Evolutionary conservation across 148 eudicot genomes (phyloP).

Genomic region (Cornus florida): DNA sequence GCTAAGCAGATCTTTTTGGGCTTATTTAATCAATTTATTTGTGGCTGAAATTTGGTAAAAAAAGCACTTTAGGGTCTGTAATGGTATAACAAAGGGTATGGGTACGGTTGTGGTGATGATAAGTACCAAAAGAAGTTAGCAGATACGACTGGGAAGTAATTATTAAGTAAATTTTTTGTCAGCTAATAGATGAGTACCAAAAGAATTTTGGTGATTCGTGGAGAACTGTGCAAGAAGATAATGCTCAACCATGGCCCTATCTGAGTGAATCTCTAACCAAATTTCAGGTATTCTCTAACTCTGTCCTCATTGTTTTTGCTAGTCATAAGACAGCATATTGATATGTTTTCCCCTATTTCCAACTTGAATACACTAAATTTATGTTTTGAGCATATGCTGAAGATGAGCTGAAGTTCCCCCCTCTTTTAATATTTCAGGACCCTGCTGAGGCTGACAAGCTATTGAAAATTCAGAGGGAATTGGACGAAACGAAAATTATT

Average conservation of each 20-base stretch:
- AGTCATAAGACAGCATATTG: not conserved
- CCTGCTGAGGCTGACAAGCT: slow-evolving; percentile 99
- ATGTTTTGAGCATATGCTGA: not conserved
- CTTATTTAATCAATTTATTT: too few species aligned
- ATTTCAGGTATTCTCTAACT: slow-evolving; percentile 56
- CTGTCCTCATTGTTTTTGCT: not conserved
- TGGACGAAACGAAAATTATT: slow-evolving; percentile 96
- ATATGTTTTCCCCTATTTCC: not conserved
- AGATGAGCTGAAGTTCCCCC: slow-evolving; percentile 1
- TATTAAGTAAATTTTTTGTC: not conserved
- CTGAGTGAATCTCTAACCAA: slow-evolving; percentile 75
- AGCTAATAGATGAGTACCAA: slow-evolving; percentile 88
- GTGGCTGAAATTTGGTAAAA: not conserved
- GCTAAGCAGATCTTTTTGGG: not conserved
- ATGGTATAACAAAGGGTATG: not conserved
- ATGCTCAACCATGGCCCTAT: slow-evolving; percentile 80
- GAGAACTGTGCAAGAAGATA: slow-evolving; percentile 63
- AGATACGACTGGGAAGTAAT: not conserved
- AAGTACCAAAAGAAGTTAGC: not conserved
- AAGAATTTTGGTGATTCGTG: slow-evolving; percentile 90
- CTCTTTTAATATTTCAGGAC: slow-evolving; percentile 47
- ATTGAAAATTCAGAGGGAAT: slow-evolving; percentile 84
- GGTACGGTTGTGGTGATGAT: not conserved
- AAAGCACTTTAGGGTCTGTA: not conserved
- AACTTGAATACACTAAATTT: not conserved